Evolutionary conservation across 2,329 filamentous ascomycete genomes (phyloP).

Genomic region (Grosmannia clavigera): DNA sequence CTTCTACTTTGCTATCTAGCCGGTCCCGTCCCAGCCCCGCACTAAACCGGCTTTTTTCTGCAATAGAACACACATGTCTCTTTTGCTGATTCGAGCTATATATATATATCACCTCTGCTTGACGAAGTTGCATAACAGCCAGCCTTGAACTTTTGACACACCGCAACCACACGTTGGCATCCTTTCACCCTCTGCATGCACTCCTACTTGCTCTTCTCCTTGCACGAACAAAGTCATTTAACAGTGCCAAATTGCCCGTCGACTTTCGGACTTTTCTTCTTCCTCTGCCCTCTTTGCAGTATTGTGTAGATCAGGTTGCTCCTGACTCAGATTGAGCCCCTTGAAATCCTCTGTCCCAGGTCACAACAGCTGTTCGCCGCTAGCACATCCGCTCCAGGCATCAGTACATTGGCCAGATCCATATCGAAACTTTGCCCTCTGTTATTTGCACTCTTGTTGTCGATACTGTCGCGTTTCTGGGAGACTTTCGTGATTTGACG

Average conservation of each 20-base stretch:
- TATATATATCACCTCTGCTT: slow-evolving; percentile 14
- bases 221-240: slow-evolving; percentile 1
- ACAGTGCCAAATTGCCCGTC: not conserved
- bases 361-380: not conserved
- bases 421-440: not conserved
- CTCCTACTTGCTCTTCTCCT: not conserved
- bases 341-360: not conserved
- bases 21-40: slow-evolving; percentile 33
- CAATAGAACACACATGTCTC: slow-evolving; percentile 56
- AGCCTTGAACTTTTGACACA: slow-evolving; percentile 24
- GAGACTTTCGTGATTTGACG: not conserved
- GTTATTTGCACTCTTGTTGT: not conserved
- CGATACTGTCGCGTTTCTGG: not conserved
- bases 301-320: not conserved
- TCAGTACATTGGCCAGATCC: not conserved
- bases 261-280: not conserved
- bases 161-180: slow-evolving; percentile 26
- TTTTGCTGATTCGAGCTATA: slow-evolving; percentile 33
- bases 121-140: slow-evolving; percentile 5
- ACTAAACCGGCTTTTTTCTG: slow-evolving; percentile 29
- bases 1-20: slow-evolving; percentile 23
- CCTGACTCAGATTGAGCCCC: not conserved
- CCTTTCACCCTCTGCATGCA: slow-evolving; percentile 15
- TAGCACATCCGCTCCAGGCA: not conserved
- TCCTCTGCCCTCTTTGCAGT: too few species aligned